Conservation (phyloP, 768 basidiomycete genomes). For the Leccinum longicurvipes region DNA sequence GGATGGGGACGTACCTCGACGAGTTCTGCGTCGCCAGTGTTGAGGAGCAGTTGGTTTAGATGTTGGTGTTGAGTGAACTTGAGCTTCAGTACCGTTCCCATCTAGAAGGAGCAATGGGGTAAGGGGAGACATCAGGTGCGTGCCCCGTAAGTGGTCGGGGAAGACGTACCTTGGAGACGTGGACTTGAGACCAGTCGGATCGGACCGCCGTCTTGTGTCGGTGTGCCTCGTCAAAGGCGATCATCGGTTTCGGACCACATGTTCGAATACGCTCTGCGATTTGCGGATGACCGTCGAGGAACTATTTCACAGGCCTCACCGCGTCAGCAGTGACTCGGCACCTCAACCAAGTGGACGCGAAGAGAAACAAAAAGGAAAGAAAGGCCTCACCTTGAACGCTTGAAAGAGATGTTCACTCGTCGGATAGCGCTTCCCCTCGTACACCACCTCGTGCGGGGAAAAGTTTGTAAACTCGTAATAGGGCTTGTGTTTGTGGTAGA, state of each 20-base stretch:
- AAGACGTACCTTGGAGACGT: constrained; percentile 50
- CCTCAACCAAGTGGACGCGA: neutral
- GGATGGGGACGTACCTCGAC: constrained; percentile 49
- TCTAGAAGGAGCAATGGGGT: constrained; percentile 34
- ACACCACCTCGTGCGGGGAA: constrained; percentile 62
- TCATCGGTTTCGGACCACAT: constrained; percentile 55
- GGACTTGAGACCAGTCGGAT: constrained; percentile 65
- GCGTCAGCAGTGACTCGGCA: constrained; percentile 1
- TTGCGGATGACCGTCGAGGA: constrained; percentile 54
- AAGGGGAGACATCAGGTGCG: neutral
- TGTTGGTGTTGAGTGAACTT: constrained; percentile 70
- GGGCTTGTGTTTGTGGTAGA: constrained; percentile 63
- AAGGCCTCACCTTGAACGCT: constrained; percentile 57
- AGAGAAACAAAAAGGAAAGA: neutral
- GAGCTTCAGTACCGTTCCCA: constrained; percentile 59
- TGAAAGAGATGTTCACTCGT: constrained; percentile 80
- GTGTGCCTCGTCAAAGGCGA: constrained; percentile 65
- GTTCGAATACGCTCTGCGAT: constrained; percentile 70
- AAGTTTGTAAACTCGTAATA: constrained; percentile 75
- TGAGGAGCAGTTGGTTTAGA: constrained; percentile 58
- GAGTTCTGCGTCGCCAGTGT: constrained; percentile 61
- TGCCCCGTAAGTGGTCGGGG: neutral
- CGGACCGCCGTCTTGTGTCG: constrained; percentile 62
- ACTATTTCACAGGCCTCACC: constrained; percentile 35
- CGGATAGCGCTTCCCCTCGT: constrained; percentile 61